Base-by-base conservation (phyloP, 257 asterid genomes). In the Solanum corneliomulleri region DNA sequence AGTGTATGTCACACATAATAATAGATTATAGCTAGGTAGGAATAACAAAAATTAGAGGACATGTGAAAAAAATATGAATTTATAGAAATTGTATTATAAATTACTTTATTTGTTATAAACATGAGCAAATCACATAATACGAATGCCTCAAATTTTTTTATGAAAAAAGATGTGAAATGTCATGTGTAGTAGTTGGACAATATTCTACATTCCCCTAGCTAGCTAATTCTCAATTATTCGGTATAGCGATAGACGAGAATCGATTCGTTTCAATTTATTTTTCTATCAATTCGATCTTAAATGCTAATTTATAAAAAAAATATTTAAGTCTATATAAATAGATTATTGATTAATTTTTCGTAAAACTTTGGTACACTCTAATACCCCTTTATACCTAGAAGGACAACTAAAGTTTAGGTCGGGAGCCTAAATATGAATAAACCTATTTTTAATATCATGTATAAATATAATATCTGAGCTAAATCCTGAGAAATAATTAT, bases 211-310 rank as follows among this genome's bases (percentile, higher is more conserved):
- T 80, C 85, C 42, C 68, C 29, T 27, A 75, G 2, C 41, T 27
- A 75, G 7, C 39, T 23, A 85, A 11, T 20, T 68, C 42, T 52
- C 87, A 68, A 62, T 68, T 15, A 68, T 45, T 62, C 42, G 12
- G 21, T 20, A 13, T 15, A 12, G 47, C 25, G 12, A 62, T n/a
- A 21, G 72, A 62, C 15, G 11, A 12, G 21, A 42, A 39, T 85
- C 9, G 45, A 60, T 68, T 42, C 23, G 62, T 68, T 42, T 31
- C 1, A 8, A 2, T 42, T 68, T 45, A 5, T 9, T 58, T 18
- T 56, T 56, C 0, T 56, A 0, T 18, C 64, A 52, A 18, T 2
- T 18, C 3, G 2, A 6, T 0, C 0, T 9, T 0, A 52, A 52
- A 7, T 6, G 11, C 0, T 52, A 52, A 0, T 10, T 52, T 52